Evolutionary conservation across 352 stramenopile genomes (phyloP), one percentile per base, ranked within the genome.

Genomic region (Phytophthora vignae): DNA sequence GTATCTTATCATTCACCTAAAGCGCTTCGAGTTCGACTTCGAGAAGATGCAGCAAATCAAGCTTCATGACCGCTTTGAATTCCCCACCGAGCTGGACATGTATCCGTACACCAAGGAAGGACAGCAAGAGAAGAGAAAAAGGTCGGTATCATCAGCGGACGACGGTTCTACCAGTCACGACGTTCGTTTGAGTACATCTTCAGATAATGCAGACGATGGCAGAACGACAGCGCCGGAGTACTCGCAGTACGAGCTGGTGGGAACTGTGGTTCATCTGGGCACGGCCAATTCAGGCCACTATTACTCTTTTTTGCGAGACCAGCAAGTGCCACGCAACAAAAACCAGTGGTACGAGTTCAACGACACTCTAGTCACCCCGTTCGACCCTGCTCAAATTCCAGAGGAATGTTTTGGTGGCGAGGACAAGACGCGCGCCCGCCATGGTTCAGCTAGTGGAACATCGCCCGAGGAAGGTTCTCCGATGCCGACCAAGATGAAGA

Each of bases 1-100:
- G 22, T 88, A 96, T 56, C 74, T 99, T 27, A 94, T 98, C 38
- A 94, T 99, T 58, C 96, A 99, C 63, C 65, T 98, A 11, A 99
- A 99, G 79, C 88, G 96, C 0, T 99, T 99, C 52, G 94, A 98
- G 64, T 98, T 98, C 68, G 93, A 98, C 73, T 98, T 98, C 42
- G 93, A 98, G 60, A 95, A 89, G 12, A 97, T 98, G 90, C 90
- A 97, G 52, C 92, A 97, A 73, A 94, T 88, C 48, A 99, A 99
- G 63, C 87, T 98, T 1, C 98, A 99, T 67, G 91, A 97, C 61
- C 85, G 89, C 9, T 98, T 98, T 59, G 96, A 98, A 58, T 99
- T 99, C 63, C 93, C 93, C 3, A 91, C 83, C 50, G 81, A 91
- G 40, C 74, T 98, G 17, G 87, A 98, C 64, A 96, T 98, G 88